A percentile compares a stretch with the other conserved stretches of the same genome.
phyloP scores from a whole-genome alignment of 805 yeast species.

The Lachancea mirantina region DNA sequence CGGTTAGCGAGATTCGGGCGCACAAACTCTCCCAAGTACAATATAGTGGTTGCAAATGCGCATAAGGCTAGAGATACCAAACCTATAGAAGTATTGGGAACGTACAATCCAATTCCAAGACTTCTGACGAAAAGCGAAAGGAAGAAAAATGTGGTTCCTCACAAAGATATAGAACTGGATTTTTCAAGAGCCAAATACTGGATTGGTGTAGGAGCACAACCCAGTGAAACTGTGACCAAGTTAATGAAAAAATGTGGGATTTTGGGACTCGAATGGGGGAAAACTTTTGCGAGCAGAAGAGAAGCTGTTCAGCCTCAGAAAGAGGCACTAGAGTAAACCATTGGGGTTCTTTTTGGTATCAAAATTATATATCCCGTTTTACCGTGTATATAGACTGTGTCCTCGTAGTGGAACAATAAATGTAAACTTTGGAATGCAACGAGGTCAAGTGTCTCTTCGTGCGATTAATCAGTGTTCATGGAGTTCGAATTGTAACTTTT shows the following conservation, averaged over 20 bases:
- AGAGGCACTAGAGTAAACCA: slow-evolving; percentile 18
- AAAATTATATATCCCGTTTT: not conserved
- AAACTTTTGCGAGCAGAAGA: slow-evolving; percentile 12
- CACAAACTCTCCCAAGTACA: slow-evolving; percentile 77
- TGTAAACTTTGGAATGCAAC: not conserved
- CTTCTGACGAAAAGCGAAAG: slow-evolving; percentile 53
- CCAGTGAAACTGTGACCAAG: slow-evolving; percentile 71
- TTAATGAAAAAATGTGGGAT: slow-evolving; percentile 74
- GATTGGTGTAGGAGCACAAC: slow-evolving; percentile 97
- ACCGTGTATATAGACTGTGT: not conserved
- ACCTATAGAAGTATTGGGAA: slow-evolving; percentile 93
- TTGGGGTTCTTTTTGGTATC: not conserved
- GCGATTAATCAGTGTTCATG: not conserved
- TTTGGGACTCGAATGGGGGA: slow-evolving; percentile 25
- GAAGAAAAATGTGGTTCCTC: slow-evolving; percentile 49
- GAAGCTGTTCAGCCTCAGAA: slow-evolving; percentile 20
- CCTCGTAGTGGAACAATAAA: not conserved
- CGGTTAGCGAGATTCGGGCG: slow-evolving; percentile 92
- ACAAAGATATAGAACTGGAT: slow-evolving; percentile 76
- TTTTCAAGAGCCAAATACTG: slow-evolving; percentile 89
- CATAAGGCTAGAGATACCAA: slow-evolving; percentile 72
- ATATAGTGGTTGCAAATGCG: slow-evolving; percentile 80
- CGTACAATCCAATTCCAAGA: slow-evolving; percentile 77
- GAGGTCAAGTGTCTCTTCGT: not conserved
- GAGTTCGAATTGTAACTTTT: too few species aligned